phyloP scores from a whole-genome alignment of 2,329 filamentous ascomycete species.

The Aspergillus proliferans region DNA sequence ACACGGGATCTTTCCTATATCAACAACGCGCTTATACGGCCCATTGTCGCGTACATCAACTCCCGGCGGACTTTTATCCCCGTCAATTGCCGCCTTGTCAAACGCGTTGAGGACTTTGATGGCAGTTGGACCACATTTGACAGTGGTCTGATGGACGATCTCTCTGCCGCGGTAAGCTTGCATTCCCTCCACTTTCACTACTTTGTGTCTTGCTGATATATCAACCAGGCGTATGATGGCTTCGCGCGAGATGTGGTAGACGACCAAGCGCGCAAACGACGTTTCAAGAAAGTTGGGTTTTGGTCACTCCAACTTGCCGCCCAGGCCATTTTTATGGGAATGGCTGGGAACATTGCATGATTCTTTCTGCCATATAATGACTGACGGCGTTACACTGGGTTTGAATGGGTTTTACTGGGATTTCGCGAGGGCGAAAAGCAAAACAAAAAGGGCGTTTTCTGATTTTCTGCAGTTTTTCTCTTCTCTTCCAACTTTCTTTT shows the following conservation, averaged over 20 bases:
- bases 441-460: not conserved
- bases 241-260: slow-evolving; percentile 89
- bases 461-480: no score
- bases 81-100: slow-evolving; percentile 89
- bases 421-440: not conserved
- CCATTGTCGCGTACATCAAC: slow-evolving; percentile 98
- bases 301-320: slow-evolving; percentile 92
- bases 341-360: slow-evolving; percentile 71
- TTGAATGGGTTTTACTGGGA: not conserved
- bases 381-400: not conserved
- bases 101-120: slow-evolving; percentile 81
- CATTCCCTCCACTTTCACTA: not conserved
- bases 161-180: slow-evolving; percentile 66
- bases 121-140: slow-evolving; percentile 94
- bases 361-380: slow-evolving; percentile 16
- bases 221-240: slow-evolving; percentile 69
- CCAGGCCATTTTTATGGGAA: slow-evolving; percentile 89
- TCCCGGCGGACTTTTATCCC: slow-evolving; percentile 91
- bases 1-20: slow-evolving; percentile 88
- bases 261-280: slow-evolving; percentile 74
- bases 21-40: slow-evolving; percentile 88
- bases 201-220: slow-evolving; percentile 6
- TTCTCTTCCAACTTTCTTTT: no score
- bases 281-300: slow-evolving; percentile 91
- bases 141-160: slow-evolving; percentile 86